Base-by-base conservation (phyloP, 2,329 filamentous ascomycete species). In the Sarocladium oryzae region DNA sequence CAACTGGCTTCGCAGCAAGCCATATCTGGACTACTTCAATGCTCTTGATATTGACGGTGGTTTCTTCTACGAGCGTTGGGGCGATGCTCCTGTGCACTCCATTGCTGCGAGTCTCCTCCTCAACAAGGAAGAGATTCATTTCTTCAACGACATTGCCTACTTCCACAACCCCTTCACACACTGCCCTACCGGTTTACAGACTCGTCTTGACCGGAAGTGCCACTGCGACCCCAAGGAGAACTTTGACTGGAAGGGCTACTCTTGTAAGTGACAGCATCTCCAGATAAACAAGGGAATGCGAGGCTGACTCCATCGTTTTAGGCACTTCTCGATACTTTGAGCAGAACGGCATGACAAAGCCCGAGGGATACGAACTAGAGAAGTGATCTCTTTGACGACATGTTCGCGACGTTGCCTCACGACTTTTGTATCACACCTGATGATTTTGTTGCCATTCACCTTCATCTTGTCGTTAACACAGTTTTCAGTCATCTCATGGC, bases 161-260 rank as follows among this genome's bases (percentile, higher is more conserved):
- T 96, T 90, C 71, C 93, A 99, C 66, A 88, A 96, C 21, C 93
- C 93, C 20, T 99, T 99, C 68, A 97, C 91, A 4, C 93, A 99
- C 71, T 99, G 93, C 70, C 93, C 93, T 2, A 96, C 90, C 1
- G 88, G 86, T 51, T 89, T 97, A 71, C 79, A 96, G 71, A 82
- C 80, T 51, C 83, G 91, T 57, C 69, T 91, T 51, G 86, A 96
- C 58, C 82, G 92, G 58, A 91, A 88, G 66, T 99, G 93, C 70
- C 86, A 91, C 69, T 99, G 93, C 73, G 90, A 99, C 64, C 92
- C 93, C 7, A 85, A 86, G 63, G 88, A 97, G 54, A 99, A 99
- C 75, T 99, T 99, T 76, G 93, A 99, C 71, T 99, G 95, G 95
- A 96, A 96, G 71, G 88, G 88, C 50, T 97, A 96, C 68, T 96